Evolutionary conservation across 2,329 filamentous ascomycete species (phyloP).

Genomic region (Dendryphion nanum): DNA sequence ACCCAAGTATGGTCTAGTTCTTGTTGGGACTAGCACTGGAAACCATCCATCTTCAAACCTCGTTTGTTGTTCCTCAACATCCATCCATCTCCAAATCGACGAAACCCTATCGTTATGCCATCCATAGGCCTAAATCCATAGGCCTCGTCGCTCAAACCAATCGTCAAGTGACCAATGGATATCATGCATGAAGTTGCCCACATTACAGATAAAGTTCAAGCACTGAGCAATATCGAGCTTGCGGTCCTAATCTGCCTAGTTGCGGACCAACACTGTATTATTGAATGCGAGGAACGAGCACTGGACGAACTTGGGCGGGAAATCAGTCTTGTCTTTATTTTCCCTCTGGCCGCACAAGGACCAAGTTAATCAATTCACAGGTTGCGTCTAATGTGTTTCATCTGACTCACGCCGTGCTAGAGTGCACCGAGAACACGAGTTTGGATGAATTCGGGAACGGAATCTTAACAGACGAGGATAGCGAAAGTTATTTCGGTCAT

Average conservation of each 20-base stretch:
- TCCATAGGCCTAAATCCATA: no score
- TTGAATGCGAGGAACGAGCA: conserved; percentile 65
- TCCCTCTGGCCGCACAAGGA: not conserved
- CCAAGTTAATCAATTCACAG: conserved; percentile 39
- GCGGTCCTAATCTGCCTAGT: conserved; percentile 80
- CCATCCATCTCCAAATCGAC: no score
- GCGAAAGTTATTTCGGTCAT: conserved; percentile 21
- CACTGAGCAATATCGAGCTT: conserved; percentile 83
- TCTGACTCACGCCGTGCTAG: conserved; percentile 66
- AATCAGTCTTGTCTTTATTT: conserved; percentile 61
- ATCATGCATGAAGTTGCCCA: no score
- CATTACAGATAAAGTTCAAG: conserved; percentile 64
- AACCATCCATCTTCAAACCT: no score
- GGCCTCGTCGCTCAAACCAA: no score
- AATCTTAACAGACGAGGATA: conserved; percentile 54
- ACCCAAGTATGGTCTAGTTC: no score
- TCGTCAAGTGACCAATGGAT: no score
- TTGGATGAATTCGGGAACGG: conserved; percentile 77
- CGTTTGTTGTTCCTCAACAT: no score
- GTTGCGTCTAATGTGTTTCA: conserved; percentile 70
- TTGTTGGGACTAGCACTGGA: no score
- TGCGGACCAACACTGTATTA: conserved; percentile 81
- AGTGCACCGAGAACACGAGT: conserved; percentile 71
- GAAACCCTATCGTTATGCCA: no score
- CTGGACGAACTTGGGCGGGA: conserved; percentile 72